Base-by-base conservation (phyloP, 768 basidiomycete species). In the Termitomyces sp. region DNA sequence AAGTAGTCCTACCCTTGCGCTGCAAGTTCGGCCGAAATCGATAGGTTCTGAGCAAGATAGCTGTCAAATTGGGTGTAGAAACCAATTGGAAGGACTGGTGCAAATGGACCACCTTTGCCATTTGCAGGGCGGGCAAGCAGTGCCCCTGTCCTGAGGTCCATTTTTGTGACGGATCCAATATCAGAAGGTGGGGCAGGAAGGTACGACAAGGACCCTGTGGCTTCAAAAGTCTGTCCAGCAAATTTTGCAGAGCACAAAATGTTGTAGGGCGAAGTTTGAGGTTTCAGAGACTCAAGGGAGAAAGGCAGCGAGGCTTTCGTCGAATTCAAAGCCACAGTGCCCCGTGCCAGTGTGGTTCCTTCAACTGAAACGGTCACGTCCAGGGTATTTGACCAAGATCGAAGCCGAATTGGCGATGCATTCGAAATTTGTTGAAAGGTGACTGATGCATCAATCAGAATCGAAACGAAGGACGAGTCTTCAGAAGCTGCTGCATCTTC, bases 31-130 rank as follows among this genome's bases (percentile, higher is more conserved):
- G 84, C 67, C 69, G 85, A 73, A 46, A 88, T 74, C 5, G 79
- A 68, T 1, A 84, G 65, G 66, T 91, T 84, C 7, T 72, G 66
- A 2, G 73, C 78, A 16, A 90, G 72, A 59, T 84, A 85, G 16
- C 70, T 68, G 43, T 79, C 81, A 50, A 88, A 86, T 5, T 77
- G 69, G 0, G 89, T 84, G 64, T 90, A 92, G 70, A 88, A 93
- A 0, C 90, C 90, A 48, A 89, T 80, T 0, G 91, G 89, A 58
- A 92, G 80, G 1, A 88, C 76, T 0, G 82, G 79, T 26, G 80
- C 76, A 61, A 80, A 86, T 7, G 71, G 61, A 12, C 81, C 79
- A 9, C 75, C 76, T 47, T 71, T 68, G n/a, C 84, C 83, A 48
- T 76, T 76, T 0, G 81, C 77, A 8, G 81, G 81, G 49, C 77